A percentile compares a stretch with the other conserved stretches of the same genome.
phyloP scores from a whole-genome alignment of 2,329 filamentous ascomycete genomes.

The Metarhizium sp. region DNA sequence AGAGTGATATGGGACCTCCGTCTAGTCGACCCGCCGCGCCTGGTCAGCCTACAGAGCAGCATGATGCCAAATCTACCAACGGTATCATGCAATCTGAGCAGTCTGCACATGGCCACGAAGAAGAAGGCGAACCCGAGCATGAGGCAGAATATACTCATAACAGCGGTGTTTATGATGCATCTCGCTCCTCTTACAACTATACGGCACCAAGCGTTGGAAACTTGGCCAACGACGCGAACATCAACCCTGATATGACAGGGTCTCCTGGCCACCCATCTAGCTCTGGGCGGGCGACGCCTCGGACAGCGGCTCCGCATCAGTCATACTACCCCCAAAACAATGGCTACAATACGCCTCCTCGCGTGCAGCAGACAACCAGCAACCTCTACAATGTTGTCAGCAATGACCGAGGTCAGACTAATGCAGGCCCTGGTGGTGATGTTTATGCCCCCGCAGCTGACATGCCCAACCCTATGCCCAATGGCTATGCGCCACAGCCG shows the following conservation, averaged over 20 bases:
- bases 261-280: conserved; percentile 71
- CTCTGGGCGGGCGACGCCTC: conserved; percentile 77
- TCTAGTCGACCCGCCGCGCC: conserved; percentile 50
- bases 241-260: conserved; percentile 74
- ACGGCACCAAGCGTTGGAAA: conserved; percentile 56
- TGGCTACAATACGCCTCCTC: conserved; percentile 73
- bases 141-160: conserved; percentile 83
- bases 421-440: conserved; percentile 54
- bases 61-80: conserved; percentile 56
- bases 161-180: conserved; percentile 63
- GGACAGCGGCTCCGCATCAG: conserved; percentile 63
- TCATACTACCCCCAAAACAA: conserved; percentile 60
- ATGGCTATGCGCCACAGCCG: conserved; percentile 55
- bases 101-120: conserved; percentile 47
- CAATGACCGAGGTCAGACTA: conserved; percentile 56
- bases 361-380: conserved; percentile 59
- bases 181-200: conserved; percentile 70
- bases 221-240: conserved; percentile 65
- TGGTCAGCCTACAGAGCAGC: conserved; percentile 50
- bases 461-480: conserved; percentile 43
- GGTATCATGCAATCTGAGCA: conserved; percentile 50
- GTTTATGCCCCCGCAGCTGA: conserved; percentile 61
- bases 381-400: conserved; percentile 86
- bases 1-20: conserved; percentile 83
- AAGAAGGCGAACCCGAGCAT: conserved; percentile 64